phyloP scores from a whole-genome alignment of 768 basidiomycete genomes.

The Boletus huronensis region DNA sequence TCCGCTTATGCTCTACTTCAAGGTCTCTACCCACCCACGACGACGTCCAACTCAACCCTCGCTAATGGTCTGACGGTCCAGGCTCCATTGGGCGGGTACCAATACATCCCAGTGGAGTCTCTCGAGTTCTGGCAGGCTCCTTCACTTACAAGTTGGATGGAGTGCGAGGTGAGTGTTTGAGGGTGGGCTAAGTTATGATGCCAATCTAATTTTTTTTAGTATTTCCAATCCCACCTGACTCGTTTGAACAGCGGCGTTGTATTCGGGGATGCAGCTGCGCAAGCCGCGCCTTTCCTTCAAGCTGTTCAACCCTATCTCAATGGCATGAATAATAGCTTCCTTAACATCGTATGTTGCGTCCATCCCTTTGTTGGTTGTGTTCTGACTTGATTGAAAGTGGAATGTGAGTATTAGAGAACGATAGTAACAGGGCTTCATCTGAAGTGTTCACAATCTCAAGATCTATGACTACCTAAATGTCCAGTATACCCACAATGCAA shows the following conservation, averaged over 20 bases:
- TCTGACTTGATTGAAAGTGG: constrained; percentile 45
- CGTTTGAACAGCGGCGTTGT: constrained; percentile 25
- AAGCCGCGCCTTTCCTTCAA: constrained; percentile 63
- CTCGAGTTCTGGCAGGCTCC: constrained; percentile 59
- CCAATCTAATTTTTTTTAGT: constrained; percentile 11
- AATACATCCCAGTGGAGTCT: constrained; percentile 62
- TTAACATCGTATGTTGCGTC: constrained; percentile 56
- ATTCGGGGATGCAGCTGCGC: constrained; percentile 55
- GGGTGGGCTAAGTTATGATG: neutral
- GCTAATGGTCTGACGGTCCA: constrained; percentile 68
- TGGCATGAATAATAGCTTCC: constrained; percentile 56
- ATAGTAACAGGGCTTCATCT: neutral
- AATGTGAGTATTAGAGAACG: constrained; percentile 49
- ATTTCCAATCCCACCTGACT: constrained; percentile 25
- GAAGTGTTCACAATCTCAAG: constrained; percentile 31
- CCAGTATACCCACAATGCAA: constrained; percentile 75
- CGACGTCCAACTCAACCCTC: constrained; percentile 60
- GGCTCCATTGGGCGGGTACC: constrained; percentile 79
- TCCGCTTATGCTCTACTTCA: constrained; percentile 79
- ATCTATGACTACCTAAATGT: constrained; percentile 76
- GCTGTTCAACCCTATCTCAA: constrained; percentile 64
- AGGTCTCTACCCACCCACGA: constrained; percentile 77
- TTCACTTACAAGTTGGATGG: constrained; percentile 76
- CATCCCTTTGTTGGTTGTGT: neutral
- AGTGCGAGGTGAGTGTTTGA: constrained; percentile 42